These are phyloP conservation scores for Brassica rapa DNA, from an alignment of 345 rosid genomes.

Conservation along the genomic window DNA sequence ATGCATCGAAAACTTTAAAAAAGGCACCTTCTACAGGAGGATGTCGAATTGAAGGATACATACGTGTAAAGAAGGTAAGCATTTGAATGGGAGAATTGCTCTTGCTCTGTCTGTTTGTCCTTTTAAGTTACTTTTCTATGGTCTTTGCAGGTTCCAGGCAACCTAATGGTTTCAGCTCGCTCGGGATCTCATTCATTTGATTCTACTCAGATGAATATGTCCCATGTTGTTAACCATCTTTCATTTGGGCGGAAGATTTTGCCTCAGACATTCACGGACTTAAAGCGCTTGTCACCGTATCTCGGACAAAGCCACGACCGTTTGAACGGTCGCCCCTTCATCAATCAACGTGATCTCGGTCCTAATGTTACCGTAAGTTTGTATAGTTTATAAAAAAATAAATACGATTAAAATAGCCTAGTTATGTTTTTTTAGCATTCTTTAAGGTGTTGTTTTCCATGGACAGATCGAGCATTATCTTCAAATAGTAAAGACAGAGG, in stretches of 20 bases:
- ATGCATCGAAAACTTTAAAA: slow-evolving; percentile 46
- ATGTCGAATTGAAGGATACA: slow-evolving; percentile 95
- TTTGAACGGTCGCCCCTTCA: slow-evolving; percentile 77
- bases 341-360: slow-evolving; percentile 71
- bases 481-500: slow-evolving; percentile 93
- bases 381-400: not conserved
- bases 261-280: slow-evolving; percentile 63
- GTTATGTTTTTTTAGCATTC: slow-evolving; percentile 2
- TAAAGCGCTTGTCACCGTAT: slow-evolving; percentile 69
- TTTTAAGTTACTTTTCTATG: not conserved
- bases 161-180: slow-evolving; percentile 83
- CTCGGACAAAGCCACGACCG: slow-evolving; percentile 81
- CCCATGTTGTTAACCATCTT: slow-evolving; percentile 86
- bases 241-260: slow-evolving; percentile 79
- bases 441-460: slow-evolving; percentile 6
- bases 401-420: not conserved
- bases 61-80: slow-evolving; percentile 90
- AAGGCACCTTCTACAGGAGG: slow-evolving; percentile 91
- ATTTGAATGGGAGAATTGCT: not conserved
- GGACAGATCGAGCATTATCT: slow-evolving; percentile 97
- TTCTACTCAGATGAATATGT: slow-evolving; percentile 88
- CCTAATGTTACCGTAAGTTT: slow-evolving; percentile 95
- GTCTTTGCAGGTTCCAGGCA: slow-evolving; percentile 85
- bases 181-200: slow-evolving; percentile 97
- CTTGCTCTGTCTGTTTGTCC: slow-evolving; percentile 1